phyloP scores from a whole-genome alignment of 805 yeast species.

The Yarrowia alimentaria region DNA sequence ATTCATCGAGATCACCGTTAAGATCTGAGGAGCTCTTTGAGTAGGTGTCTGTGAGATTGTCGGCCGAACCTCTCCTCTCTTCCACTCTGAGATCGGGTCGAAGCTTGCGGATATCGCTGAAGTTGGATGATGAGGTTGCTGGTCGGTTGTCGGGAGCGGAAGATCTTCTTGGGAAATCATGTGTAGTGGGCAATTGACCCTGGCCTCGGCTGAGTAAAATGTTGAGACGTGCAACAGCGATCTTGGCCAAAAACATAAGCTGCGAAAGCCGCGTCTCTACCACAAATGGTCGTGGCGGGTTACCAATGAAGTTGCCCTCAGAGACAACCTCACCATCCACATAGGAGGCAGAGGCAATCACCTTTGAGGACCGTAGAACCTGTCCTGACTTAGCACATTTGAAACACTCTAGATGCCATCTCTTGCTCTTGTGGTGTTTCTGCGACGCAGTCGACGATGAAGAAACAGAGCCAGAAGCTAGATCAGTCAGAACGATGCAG shows the following conservation, averaged over 20 bases:
- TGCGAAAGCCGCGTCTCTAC: conserved; percentile 70
- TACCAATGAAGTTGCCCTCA: background rate
- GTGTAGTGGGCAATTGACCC: background rate
- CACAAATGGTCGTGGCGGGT: conserved; percentile 50
- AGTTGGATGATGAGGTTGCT: background rate
- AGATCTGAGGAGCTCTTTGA: conserved; percentile 17
- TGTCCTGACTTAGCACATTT: conserved; percentile 45
- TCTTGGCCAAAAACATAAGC: conserved; percentile 70
- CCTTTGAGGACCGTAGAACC: background rate
- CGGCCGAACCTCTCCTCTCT: conserved; percentile 5
- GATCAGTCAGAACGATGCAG: conserved; percentile 59
- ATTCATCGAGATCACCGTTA: conserved; percentile 24
- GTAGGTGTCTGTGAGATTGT: background rate
- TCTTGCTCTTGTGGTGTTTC: conserved; percentile 33
- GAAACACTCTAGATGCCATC: conserved; percentile 86
- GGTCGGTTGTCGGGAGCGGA: conserved; percentile 10
- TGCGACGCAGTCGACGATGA: background rate
- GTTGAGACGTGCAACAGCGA: conserved; percentile 69
- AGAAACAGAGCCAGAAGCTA: conserved; percentile 1
- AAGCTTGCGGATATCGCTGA: conserved; percentile 2
- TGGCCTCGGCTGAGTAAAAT: conserved; percentile 41
- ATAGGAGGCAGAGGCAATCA: background rate
- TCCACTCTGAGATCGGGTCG: background rate
- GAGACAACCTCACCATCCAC: conserved; percentile 8
- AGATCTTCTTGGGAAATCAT: conserved; percentile 1